Evolutionary conservation across 495 filamentous ascomycete genomes (phyloP), one percentile per base, ranked within the genome.

Genomic region (Talaromyces stipitatus): DNA sequence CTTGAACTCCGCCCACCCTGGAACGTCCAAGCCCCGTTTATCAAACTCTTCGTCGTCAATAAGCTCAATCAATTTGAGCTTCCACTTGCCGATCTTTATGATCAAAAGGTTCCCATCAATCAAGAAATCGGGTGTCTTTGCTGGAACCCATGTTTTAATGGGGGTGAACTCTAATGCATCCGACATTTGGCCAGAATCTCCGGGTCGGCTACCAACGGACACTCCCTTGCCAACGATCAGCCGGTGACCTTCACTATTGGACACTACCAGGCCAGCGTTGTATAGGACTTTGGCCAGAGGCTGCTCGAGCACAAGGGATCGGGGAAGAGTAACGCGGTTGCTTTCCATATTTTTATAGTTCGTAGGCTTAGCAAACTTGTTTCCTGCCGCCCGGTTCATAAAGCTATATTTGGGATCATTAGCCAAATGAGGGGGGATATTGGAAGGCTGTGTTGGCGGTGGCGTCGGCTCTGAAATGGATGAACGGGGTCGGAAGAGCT

Each of bases 41-140:
- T 72, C 72, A 58, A 76, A 96, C 50, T 89, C 84, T 57, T 85
- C 78, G 64, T 95, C 88, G 58, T 77, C 77, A 14, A 95, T 74
- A 58, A 95, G 78, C 60, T 85, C 72, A 48, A 95, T 76, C 46
- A 91, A 70, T 51, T 85, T 83, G 30, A 94, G 70, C 64, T 91
- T 91, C 78, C 87, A 87, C 69, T 95, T 95, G 29, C 90, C 90
- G 28, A 81, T 69, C 61, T 90, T 81, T 20, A 95, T 69, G 57
- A 95, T 79, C 43, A 95, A 65, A 4, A 85, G 59, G 36, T 82
- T 72, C 30, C 71, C 84, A 36, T 85, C 82, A 16, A 89, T 75
- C 20, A 94, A 65, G 61, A 81, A 90, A 26, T 83, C 77, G 32
- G 71, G 32, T 0, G 83, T 86, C 18, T 85, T 82, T 23, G 77